Percentiles rank a stretch among this genome's conserved stretches.
These are phyloP conservation scores for Paramarasmius palmivorus DNA, from an alignment of 1,284 basidiomycete genomes.

Conservation along the genomic window DNA sequence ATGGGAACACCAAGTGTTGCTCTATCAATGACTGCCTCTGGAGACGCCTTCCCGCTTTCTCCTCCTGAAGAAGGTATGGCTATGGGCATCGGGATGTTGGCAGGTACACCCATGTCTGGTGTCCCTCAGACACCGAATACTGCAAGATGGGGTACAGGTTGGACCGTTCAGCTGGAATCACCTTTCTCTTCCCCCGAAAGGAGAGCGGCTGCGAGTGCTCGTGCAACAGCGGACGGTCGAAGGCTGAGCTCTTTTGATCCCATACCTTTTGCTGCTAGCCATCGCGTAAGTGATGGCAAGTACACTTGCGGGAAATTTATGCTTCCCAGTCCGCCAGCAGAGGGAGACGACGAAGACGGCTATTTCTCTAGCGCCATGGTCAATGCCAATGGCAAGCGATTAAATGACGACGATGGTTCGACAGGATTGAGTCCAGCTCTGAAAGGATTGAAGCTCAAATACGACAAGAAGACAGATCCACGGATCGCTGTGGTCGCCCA, in stretches of 20 bases:
- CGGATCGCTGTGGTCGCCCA: constrained; percentile 63
- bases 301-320: constrained; percentile 47
- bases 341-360: constrained; percentile 32
- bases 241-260: constrained; percentile 53
- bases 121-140: neutral
- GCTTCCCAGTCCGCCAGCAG: constrained; percentile 55
- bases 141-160: neutral
- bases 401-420: neutral
- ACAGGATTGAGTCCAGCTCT: constrained; percentile 3
- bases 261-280: constrained; percentile 65
- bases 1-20: neutral
- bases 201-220: neutral
- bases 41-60: neutral
- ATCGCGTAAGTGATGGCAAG: constrained; percentile 65
- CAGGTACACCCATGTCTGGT: constrained; percentile 9
- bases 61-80: constrained; percentile 18
- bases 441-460: constrained; percentile 48
- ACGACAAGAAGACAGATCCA: constrained; percentile 64
- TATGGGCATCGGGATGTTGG: constrained; percentile 22
- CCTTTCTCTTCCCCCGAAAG: constrained; percentile 5
- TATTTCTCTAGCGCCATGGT: constrained; percentile 14
- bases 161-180: constrained; percentile 2
- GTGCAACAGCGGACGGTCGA: neutral
- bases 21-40: neutral
- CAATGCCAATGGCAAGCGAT: neutral